Evolutionary conservation across 2,329 filamentous ascomycete species (phyloP).

Genomic region (Calonectria pauciramosa): DNA sequence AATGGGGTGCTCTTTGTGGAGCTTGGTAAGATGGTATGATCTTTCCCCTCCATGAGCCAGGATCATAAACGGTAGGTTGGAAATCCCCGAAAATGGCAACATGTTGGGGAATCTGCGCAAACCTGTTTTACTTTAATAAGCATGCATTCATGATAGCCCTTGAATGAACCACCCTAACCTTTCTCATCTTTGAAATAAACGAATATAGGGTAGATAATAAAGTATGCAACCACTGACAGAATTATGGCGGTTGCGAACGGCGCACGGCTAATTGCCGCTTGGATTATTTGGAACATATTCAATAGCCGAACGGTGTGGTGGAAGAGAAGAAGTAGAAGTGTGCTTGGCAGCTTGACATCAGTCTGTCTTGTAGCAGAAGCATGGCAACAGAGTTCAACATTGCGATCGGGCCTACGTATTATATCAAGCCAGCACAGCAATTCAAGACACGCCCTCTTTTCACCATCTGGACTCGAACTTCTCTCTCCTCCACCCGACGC

Average conservation of each 20-base stretch:
- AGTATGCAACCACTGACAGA: not conserved
- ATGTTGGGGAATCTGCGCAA: not conserved
- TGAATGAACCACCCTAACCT: not conserved
- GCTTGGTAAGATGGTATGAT: not conserved
- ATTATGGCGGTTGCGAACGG: not conserved
- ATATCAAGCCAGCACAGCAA: too few species aligned
- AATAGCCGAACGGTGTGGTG: too few species aligned
- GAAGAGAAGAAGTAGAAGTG: too few species aligned
- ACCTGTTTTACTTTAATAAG: not conserved
- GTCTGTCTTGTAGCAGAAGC: too few species aligned
- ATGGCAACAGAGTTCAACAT: too few species aligned
- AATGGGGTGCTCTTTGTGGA: not conserved
- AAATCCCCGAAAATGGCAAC: not conserved
- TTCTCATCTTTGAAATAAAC: not conserved
- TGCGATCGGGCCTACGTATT: not conserved
- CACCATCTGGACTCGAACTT: not conserved
- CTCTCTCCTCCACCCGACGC: not conserved
- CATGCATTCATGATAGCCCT: not conserved
- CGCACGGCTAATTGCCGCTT: not conserved
- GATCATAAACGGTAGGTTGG: not conserved
- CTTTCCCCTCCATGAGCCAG: not conserved
- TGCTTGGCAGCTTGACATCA: too few species aligned
- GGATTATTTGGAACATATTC: not conserved
- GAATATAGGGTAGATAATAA: not conserved
- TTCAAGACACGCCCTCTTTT: too few species aligned